These are phyloP conservation scores for Pseudogymnoascus pannorum DNA, from an alignment of 2,329 filamentous ascomycete species.

Conservation along the genomic window DNA sequence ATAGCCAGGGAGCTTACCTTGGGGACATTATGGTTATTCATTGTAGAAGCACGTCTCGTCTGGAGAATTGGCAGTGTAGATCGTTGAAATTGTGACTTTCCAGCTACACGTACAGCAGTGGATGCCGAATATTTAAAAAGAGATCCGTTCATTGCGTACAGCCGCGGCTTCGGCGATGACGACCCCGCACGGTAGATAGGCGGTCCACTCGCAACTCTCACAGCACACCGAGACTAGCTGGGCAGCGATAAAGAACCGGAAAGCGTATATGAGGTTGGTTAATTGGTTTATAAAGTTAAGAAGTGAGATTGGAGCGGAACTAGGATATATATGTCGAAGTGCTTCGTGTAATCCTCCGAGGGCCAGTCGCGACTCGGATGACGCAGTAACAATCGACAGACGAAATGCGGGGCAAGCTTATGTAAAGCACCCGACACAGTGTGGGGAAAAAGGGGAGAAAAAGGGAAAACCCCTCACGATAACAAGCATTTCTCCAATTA, in stretches of 20 bases:
- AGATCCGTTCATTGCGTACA: not conserved
- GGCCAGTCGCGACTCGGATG: not conserved
- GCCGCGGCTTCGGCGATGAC: not conserved
- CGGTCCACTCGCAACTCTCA: not conserved
- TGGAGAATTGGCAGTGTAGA: conserved; percentile 10
- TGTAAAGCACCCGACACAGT: not conserved
- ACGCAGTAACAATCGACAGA: conserved; percentile 1
- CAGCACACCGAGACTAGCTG: not conserved
- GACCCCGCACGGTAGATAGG: not conserved
- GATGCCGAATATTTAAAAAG: not conserved
- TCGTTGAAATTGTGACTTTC: conserved; percentile 8
- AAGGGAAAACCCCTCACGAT: not conserved
- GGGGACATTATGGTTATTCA: conserved; percentile 11
- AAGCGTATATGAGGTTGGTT: not conserved
- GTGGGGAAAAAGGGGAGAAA: conserved; percentile 3
- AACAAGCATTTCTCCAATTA: conserved; percentile 7
- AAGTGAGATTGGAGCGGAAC: not conserved
- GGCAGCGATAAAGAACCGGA: conserved; percentile 4
- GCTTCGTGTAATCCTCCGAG: not conserved
- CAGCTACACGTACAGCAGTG: not conserved
- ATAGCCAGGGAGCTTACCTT: conserved; percentile 5
- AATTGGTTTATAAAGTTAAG: not conserved
- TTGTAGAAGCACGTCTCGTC: conserved; percentile 9
- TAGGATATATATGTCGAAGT: not conserved
- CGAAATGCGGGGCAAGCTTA: conserved; percentile 1